Evolutionary conservation across 805 yeast species (phyloP).

Genomic region (Nakazawaea ishiwadae): DNA sequence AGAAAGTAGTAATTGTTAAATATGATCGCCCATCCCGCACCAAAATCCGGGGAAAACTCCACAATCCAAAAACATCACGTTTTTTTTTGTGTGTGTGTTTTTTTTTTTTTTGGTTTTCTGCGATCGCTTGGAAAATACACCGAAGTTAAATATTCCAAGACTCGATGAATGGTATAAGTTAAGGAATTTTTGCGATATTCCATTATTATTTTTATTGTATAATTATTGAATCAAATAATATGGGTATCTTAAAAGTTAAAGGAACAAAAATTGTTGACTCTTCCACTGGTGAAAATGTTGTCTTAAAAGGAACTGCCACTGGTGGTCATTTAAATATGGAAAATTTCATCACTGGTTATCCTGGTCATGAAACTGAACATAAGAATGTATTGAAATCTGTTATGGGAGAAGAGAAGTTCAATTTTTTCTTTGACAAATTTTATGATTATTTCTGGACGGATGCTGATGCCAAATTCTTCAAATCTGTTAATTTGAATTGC

Average conservation of each 20-base stretch:
- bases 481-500: conserved; percentile 38
- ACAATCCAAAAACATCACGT: too few species aligned
- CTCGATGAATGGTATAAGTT: too few species aligned
- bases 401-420: conserved; percentile 43
- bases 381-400: conserved; percentile 32
- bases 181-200: too few species aligned
- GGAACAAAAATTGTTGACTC: conserved; percentile 45
- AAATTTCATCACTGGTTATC: conserved; percentile 51
- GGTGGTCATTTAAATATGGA: conserved; percentile 54
- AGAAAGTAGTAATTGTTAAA: too few species aligned
- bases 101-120: too few species aligned
- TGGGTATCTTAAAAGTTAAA: conserved; percentile 30
- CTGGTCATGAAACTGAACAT: conserved; percentile 50
- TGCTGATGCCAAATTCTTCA: conserved; percentile 41
- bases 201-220: too few species aligned
- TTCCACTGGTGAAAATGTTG: conserved; percentile 30
- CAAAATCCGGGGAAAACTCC: too few species aligned
- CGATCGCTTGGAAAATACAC: too few species aligned
- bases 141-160: too few species aligned
- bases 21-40: too few species aligned
- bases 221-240: too few species aligned
- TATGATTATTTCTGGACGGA: conserved; percentile 53
- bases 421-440: conserved; percentile 45
- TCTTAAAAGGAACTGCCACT: conserved; percentile 42
- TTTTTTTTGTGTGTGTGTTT: too few species aligned